These are phyloP conservation scores for Colletotrichum salicis DNA, from an alignment of 2,329 filamentous ascomycete species.

Conservation along the genomic window DNA sequence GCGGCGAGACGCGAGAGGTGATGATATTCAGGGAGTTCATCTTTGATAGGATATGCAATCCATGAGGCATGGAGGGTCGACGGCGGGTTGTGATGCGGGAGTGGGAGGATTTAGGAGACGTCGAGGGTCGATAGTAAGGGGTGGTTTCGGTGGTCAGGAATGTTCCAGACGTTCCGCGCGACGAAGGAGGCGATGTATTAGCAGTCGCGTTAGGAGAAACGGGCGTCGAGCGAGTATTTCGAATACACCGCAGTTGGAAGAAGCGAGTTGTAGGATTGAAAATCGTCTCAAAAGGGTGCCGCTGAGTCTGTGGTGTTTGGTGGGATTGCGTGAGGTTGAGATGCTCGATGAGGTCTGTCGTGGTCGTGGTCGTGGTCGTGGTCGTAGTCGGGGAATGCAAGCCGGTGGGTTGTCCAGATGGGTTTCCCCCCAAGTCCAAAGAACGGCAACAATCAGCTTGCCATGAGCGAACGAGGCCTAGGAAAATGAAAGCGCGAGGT, in stretches of 20 bases:
- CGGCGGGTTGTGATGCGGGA: conserved; percentile 2
- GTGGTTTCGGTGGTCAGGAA: conserved; percentile 31
- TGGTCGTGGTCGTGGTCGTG: neutral
- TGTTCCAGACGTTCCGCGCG: conserved; percentile 36
- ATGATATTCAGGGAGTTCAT: conserved; percentile 99
- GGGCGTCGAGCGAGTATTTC: neutral
- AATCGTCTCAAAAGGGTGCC: conserved; percentile 6
- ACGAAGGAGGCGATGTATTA: conserved; percentile 16
- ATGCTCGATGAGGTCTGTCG: neutral
- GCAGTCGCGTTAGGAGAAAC: conserved; percentile 22
- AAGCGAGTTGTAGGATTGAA: conserved; percentile 22
- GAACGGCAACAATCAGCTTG: conserved; percentile 27
- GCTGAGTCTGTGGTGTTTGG: neutral
- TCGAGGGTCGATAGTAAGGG: conserved; percentile 22
- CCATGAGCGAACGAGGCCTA: conserved; percentile 17
- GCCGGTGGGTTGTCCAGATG: conserved; percentile 15
- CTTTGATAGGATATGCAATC: conserved; percentile 65
- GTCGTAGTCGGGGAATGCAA: neutral
- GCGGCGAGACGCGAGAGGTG: conserved; percentile 80
- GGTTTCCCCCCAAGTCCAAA: conserved; percentile 25
- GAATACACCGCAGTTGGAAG: conserved; percentile 9
- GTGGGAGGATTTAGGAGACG: neutral
- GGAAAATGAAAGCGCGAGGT: conserved; percentile 24
- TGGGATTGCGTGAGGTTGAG: conserved; percentile 1
- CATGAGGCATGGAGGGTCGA: conserved; percentile 54